Conservation (phyloP, 257 asterid species). For the Jacaranda mimosifolia region DNA sequence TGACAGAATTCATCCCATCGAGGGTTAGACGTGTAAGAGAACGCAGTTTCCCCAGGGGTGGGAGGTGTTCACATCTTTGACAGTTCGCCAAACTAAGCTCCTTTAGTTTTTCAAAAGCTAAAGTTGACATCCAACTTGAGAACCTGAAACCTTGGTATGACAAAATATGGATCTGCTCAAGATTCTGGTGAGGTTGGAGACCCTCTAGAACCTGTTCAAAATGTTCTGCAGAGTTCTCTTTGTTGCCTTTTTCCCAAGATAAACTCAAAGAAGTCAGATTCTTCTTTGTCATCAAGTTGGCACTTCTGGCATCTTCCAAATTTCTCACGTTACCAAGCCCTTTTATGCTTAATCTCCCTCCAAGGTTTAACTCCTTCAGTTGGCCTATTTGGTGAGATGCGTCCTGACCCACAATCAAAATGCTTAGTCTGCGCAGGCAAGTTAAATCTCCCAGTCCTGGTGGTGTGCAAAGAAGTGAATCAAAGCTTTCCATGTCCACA, state of each 20-base stretch:
- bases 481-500: neutral
- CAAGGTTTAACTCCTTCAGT: conserved; percentile 9
- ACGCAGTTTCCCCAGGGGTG: conserved; percentile 34
- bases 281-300: conserved; percentile 32
- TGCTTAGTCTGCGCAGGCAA: too few relatives aligned
- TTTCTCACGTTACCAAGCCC: conserved; percentile 39
- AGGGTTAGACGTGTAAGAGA: conserved; percentile 24
- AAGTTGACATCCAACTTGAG: conserved; percentile 36
- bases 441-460: too few relatives aligned
- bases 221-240: neutral
- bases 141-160: conserved; percentile 37
- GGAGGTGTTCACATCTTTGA: conserved; percentile 36
- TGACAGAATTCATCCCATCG: neutral
- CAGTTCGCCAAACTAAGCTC: conserved; percentile 2
- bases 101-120: conserved; percentile 2
- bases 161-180: conserved; percentile 20
- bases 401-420: too few relatives aligned
- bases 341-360: conserved; percentile 29
- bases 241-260: conserved; percentile 12
- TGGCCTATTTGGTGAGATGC: too few relatives aligned
- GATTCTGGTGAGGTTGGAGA: conserved; percentile 37
- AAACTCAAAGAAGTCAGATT: conserved; percentile 29
- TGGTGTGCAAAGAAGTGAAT: conserved; percentile 28
- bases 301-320: conserved; percentile 32
- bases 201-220: conserved; percentile 39